Conservation (phyloP, 176 grass and related monocot genomes). For the Musa beccarii region DNA sequence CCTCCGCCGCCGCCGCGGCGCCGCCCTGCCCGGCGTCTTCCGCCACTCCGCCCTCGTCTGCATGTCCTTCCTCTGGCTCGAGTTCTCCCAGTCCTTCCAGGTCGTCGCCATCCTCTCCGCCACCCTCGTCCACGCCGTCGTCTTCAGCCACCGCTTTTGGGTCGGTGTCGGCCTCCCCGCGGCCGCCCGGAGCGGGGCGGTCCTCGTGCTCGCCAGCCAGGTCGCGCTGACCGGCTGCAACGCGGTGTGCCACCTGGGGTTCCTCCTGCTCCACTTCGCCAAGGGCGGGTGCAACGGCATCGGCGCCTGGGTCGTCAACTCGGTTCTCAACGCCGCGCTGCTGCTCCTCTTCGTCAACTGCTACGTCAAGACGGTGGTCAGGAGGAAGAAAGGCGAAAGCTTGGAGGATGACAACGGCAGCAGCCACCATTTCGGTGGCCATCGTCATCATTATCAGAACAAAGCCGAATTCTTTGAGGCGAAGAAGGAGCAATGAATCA, state of each 20-base stretch:
- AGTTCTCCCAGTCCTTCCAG: constrained; percentile 24
- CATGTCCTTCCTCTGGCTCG: constrained; percentile 27
- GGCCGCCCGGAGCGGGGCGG: background rate
- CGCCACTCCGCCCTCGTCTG: constrained; percentile 17
- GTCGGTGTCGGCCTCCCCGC: constrained; percentile 13
- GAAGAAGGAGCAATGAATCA: background rate
- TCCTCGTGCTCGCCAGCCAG: background rate
- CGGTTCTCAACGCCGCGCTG: constrained; percentile 18
- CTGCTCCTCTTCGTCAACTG: constrained; percentile 16
- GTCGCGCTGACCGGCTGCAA: background rate
- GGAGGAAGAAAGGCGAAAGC: background rate
- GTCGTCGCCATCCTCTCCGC: constrained; percentile 21
- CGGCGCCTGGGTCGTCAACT: constrained; percentile 15
- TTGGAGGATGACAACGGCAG: constrained; percentile 6
- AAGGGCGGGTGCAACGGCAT: constrained; percentile 21
- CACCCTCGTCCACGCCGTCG: constrained; percentile 6
- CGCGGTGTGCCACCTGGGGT: constrained; percentile 13
- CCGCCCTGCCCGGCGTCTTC: constrained; percentile 11
- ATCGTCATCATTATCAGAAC: background rate
- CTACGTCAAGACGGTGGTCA: background rate
- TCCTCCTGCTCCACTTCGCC: constrained; percentile 18
- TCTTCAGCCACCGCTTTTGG: constrained; percentile 21
- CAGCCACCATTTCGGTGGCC: background rate
- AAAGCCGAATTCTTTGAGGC: background rate
- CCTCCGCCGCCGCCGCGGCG: constrained; percentile 8